Base-by-base conservation (phyloP, 257 asterid species). In the Hygrophila difformis region DNA sequence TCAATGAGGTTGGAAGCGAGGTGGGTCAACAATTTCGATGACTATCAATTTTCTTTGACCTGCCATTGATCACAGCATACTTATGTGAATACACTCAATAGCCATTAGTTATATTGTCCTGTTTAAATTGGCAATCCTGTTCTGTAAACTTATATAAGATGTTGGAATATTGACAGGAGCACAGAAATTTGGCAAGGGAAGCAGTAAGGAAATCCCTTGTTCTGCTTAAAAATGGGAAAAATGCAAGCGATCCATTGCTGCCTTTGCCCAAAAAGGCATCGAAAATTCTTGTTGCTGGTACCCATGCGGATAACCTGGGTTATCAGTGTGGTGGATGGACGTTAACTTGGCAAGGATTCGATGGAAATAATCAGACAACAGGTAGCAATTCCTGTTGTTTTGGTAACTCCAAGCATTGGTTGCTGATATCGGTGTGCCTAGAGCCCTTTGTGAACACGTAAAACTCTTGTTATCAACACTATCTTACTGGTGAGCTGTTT, bases 241-340 rank as follows among this genome's bases (percentile, higher is more conserved):
- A 12, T 15, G 70, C 64, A n/a, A 74, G 55, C 14, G 72, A 74
- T 39, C 36, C 84, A 17, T 38, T 86, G 65, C 56, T 86, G 28
- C 94, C 93, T 7, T 79, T 86, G 65, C 69, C 94, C 55, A 82
- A 75, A 71, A 86, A 63, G 56, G 89, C 55, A 1, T 53, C 81
- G 1, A 86, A 52, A 64, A 64, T 82, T 60, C 69, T 86, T 51
- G 86, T 86, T 34, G 86, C 96, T 16, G 96, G 96, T 49, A 67
- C 60, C 39, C 96, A 82, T 63, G 94, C 96, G 9, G 84, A 86
- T 68, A 79, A 86, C 73, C 77, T 86, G 72, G 96, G 96, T 44
- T 82, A 70, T 46, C 93, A 82, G 49, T 86, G 94, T 67, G 94
- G 96, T 58, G 94, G 96, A 56, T 86, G 96, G 96, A 86, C 96